These are phyloP conservation scores for Starmerella sp. DNA, from an alignment of 805 yeast species.

Conservation along the genomic window DNA sequence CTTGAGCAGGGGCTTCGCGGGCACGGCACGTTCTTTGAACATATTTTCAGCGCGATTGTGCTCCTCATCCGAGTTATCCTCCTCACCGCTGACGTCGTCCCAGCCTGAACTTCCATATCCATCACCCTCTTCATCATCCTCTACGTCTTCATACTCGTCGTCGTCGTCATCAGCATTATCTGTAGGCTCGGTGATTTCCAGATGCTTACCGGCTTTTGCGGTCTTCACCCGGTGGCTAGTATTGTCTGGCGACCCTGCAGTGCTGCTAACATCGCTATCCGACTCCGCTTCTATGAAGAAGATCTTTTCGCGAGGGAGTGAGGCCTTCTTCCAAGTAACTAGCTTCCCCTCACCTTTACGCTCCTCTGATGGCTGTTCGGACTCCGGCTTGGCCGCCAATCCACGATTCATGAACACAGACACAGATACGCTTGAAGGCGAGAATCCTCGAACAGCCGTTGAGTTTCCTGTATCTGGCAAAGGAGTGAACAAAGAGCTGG, in stretches of 20 bases:
- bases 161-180: background rate
- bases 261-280: conserved; percentile 22
- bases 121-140: conserved; percentile 10
- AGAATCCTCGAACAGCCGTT: conserved; percentile 30
- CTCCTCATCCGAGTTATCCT: conserved; percentile 11
- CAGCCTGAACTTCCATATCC: conserved; percentile 16
- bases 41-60: conserved; percentile 25
- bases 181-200: conserved; percentile 8
- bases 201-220: conserved; percentile 6
- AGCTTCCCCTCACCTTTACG: background rate
- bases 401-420: conserved; percentile 27
- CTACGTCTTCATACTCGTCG: background rate
- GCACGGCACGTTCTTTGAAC: conserved; percentile 26
- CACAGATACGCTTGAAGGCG: conserved; percentile 31
- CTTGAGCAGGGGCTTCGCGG: conserved; percentile 25
- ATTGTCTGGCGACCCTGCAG: conserved; percentile 15
- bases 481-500: background rate
- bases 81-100: conserved; percentile 19
- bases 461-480: conserved; percentile 1
- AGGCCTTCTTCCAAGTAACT: conserved; percentile 4
- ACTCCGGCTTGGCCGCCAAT: background rate
- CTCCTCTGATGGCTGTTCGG: background rate
- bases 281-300: conserved; percentile 34
- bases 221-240: too few species aligned
- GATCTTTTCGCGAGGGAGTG: conserved; percentile 28